These are phyloP conservation scores for Teratosphaeria pseudoeucalypti DNA, from an alignment of 2,329 filamentous ascomycete species.

Conservation along the genomic window DNA sequence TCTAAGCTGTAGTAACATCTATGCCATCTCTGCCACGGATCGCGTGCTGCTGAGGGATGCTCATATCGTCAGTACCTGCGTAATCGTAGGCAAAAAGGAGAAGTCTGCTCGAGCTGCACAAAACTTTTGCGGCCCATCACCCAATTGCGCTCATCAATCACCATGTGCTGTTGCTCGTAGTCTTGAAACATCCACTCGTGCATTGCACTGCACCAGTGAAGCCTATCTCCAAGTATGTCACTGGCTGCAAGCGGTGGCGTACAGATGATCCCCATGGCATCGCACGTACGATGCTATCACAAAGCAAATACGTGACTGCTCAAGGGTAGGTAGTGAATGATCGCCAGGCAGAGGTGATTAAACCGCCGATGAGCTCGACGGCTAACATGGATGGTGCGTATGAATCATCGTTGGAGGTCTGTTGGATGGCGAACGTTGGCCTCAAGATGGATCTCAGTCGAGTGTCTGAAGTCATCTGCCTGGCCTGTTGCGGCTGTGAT, in stretches of 20 bases:
- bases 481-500: no score
- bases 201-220: not conserved
- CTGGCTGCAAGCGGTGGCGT: not conserved
- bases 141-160: not conserved
- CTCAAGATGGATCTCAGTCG: no score
- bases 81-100: not conserved
- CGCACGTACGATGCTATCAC: not conserved
- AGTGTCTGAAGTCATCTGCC: no score
- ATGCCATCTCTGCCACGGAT: not conserved
- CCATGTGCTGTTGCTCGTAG: not conserved
- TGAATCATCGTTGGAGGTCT: no score
- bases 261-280: not conserved
- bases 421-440: no score
- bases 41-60: not conserved
- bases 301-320: not conserved
- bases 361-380: not conserved
- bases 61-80: not conserved
- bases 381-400: not conserved
- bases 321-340: not conserved
- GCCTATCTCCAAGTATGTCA: not conserved
- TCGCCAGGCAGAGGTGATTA: not conserved
- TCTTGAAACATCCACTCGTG: not conserved
- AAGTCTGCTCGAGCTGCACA: not conserved
- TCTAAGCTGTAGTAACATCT: not conserved
- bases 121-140: not conserved